Evolutionary conservation across 192 early-diverging fungal species (phyloP), one percentile per base, ranked within the genome.

Genomic region (Backusella macrospora): DNA sequence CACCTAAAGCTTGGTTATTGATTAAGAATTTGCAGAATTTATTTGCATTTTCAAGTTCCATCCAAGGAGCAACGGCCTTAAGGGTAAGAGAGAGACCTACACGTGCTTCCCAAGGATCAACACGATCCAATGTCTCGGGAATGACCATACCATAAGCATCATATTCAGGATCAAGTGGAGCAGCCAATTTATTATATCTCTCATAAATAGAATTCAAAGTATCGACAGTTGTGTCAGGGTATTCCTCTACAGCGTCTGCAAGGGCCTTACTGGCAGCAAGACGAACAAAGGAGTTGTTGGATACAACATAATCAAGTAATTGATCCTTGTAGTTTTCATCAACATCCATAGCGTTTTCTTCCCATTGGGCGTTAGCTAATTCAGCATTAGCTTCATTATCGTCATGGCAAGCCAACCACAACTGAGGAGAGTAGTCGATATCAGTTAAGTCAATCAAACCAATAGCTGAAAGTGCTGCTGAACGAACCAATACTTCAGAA

Each of bases 71-170:
- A 70, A 94, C 84, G 9, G 89, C 75, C 26, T 84, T 78, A 63
- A 99, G 71, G 9, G 92, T 91, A 40, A 86, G 80, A 3, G 92
- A 95, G n/a, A 99, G 80, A 37, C 96, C 97, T 48, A 84, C 83
- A 14, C 97, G 94, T n/a, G 93, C 85, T 44, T 88, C 86, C 76
- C 91, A 91, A 40, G 90, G 88, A 79, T 99, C 96, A 34, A 81
- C 70, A 62, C 92, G 92, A 82, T 94, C 87, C 68, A 97, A 78
- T 0, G 95, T 93, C 66, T 90, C 92, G 1, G 92, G 90, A 39
- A 94, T 95, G 0, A 97, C 85, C 70, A 99, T 91, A 47, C 96
- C 97, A 73, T 86, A 97, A 62, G 91, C 90, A 76, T 99, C 96
- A 68, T 93, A 96, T 73, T 96, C 92, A 9, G 96, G 96, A 29